Conservation (phyloP, 306 rosid genomes). For the Rosa chinensis region DNA sequence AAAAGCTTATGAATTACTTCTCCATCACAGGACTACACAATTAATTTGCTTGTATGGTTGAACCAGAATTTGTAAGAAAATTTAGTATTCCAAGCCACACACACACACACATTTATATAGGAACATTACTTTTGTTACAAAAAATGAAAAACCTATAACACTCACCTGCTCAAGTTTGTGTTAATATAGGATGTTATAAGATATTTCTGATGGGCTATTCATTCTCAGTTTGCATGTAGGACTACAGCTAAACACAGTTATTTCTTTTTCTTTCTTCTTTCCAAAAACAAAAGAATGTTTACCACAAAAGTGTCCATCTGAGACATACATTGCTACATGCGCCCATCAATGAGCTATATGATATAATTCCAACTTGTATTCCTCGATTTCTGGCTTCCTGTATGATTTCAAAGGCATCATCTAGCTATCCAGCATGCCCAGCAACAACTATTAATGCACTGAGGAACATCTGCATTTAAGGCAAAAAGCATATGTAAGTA, state of each 20-base stretch:
- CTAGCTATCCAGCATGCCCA: constrained; percentile 89
- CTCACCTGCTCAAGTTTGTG: too few relatives aligned
- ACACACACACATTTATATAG: too few relatives aligned
- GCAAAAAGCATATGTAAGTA: constrained; percentile 27
- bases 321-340: too few relatives aligned
- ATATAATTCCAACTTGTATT: constrained; percentile 53
- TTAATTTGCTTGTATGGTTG: not conserved
- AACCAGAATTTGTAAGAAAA: not conserved
- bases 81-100: not conserved
- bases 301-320: too few relatives aligned
- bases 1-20: too few relatives aligned
- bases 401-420: constrained; percentile 80
- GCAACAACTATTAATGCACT: constrained; percentile 96
- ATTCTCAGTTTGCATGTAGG: too few relatives aligned
- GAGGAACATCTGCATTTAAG: constrained; percentile 74
- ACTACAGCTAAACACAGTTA: not conserved
- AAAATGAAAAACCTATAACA: too few relatives aligned
- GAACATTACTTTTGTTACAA: too few relatives aligned
- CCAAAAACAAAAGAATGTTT: too few relatives aligned
- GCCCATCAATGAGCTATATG: too few relatives aligned
- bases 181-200: too few relatives aligned
- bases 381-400: constrained; percentile 64
- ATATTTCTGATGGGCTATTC: too few relatives aligned
- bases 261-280: not conserved
- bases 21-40: constrained; percentile 9